These are phyloP conservation scores for Pelargonium australe DNA, from an alignment of 441 rosid genomes.

Conservation along the genomic window DNA sequence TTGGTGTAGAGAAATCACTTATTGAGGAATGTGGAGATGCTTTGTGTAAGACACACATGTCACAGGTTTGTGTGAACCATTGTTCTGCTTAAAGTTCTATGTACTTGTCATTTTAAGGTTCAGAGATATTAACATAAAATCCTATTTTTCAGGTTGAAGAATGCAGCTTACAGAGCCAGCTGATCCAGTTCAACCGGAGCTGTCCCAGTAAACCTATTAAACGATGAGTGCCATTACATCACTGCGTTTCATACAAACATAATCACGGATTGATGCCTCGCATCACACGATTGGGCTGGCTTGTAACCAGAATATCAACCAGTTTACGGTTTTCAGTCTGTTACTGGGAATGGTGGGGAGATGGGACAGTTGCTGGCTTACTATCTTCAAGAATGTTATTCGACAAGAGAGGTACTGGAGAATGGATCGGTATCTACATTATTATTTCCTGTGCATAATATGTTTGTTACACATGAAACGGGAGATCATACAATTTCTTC, in stretches of 20 bases:
- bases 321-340: too few relatives aligned
- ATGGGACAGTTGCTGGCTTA: too few relatives aligned
- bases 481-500: too few relatives aligned
- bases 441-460: too few relatives aligned
- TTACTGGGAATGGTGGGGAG: too few relatives aligned
- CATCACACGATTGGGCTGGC: background rate
- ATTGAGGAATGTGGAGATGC: conserved; percentile 56
- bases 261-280: background rate
- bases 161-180: conserved; percentile 47
- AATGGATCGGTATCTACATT: too few relatives aligned
- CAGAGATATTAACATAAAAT: background rate
- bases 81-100: background rate
- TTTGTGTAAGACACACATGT: conserved; percentile 34
- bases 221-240: background rate
- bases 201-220: background rate
- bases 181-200: conserved; percentile 35
- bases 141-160: conserved; percentile 44
- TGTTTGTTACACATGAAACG: too few relatives aligned
- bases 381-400: too few relatives aligned
- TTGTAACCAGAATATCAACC: background rate
- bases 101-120: background rate
- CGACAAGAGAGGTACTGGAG: too few relatives aligned
- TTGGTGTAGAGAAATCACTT: conserved; percentile 45
- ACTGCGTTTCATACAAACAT: background rate
- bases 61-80: conserved; percentile 40